A percentile compares a stretch with the other conserved stretches of the same genome.
Conservation (phyloP, 2,329 filamentous ascomycete species). For the Canariomyces notabilis region DNA sequence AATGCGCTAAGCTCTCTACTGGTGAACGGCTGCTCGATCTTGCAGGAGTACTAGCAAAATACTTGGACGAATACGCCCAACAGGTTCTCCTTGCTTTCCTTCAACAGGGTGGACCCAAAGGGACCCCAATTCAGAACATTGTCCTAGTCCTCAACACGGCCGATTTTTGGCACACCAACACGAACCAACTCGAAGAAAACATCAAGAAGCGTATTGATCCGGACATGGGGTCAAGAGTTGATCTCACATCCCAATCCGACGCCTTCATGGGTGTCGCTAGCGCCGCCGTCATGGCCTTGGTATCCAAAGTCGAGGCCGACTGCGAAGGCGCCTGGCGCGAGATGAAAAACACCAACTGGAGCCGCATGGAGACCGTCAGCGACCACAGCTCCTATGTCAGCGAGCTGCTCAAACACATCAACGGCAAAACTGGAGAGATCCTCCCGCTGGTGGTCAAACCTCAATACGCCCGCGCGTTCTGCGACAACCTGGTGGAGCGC, state of each 20-base stretch:
- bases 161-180: slow-evolving; percentile 94
- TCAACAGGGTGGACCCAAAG: slow-evolving; percentile 50
- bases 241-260: slow-evolving; percentile 89
- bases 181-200: slow-evolving; percentile 88
- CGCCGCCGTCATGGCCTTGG: slow-evolving; percentile 75
- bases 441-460: slow-evolving; percentile 76
- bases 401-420: slow-evolving; percentile 70
- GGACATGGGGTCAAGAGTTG: slow-evolving; percentile 69
- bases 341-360: slow-evolving; percentile 96
- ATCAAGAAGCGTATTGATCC: slow-evolving; percentile 86
- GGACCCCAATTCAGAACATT: slow-evolving; percentile 63
- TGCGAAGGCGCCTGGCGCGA: slow-evolving; percentile 89
- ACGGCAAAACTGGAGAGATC: slow-evolving; percentile 67
- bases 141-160: slow-evolving; percentile 91
- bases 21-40: slow-evolving; percentile 82
- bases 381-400: slow-evolving; percentile 91
- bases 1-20: slow-evolving; percentile 94
- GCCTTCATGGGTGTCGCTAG: slow-evolving; percentile 93
- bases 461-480: slow-evolving; percentile 91
- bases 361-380: slow-evolving; percentile 83
- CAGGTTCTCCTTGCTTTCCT: slow-evolving; percentile 76
- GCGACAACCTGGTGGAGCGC: slow-evolving; percentile 90
- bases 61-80: slow-evolving; percentile 92
- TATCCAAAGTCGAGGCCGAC: slow-evolving; percentile 74
- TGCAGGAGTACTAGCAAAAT: slow-evolving; percentile 80